Base-by-base conservation (phyloP, 257 asterid species). In the Agastache rugosa region DNA sequence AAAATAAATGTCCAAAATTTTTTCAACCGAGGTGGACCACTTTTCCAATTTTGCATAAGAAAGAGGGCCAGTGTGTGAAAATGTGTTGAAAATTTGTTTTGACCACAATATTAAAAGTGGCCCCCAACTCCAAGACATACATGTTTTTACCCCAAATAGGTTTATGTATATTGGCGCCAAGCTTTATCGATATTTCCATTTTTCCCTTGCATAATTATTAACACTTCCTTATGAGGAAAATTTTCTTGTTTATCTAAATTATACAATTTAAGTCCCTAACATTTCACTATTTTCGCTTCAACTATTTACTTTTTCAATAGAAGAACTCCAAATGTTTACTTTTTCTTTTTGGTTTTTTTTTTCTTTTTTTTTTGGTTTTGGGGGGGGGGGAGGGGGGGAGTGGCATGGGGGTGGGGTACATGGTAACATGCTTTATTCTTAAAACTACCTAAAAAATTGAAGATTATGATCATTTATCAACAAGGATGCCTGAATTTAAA, bases 51-150 rank as follows among this genome's bases (percentile, higher is more conserved):
- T 79, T 54, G 54, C 82, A 67, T 50, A 53, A 83, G 79, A 39
- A 62, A 74, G 51, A 77, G 83, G 83, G 72, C 78, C 83, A 56
- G 16, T 50, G 63, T 83, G 79, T 80, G 39, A 53, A 83, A 78
- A 75, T 76, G 44, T 60, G 81, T 59, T 63, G 56, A 63, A 60
- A 17, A 22, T 34, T 48, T 73, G 60, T 75, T 61, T 78, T 75
- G 74, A 78, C 79, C 79, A 67, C 22, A 67, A 69, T 23, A 25
- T 60, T 35, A 15, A 17, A 5, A 67, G 53, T 35, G 54, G 73
- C 53, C 67, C 83, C 48, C 69, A 81, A 77, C 17, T 62, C 69
- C 76, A 81, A 73, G n/a, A 34, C 16, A 35, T 8, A 17, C 34
- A 20, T 48, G 69, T 69, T 76, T 67, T 67, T 37, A 23, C 44